Evolutionary conservation across 371 early-diverging fungal species (phyloP).

Genomic region (Apophysomyces sp.): DNA sequence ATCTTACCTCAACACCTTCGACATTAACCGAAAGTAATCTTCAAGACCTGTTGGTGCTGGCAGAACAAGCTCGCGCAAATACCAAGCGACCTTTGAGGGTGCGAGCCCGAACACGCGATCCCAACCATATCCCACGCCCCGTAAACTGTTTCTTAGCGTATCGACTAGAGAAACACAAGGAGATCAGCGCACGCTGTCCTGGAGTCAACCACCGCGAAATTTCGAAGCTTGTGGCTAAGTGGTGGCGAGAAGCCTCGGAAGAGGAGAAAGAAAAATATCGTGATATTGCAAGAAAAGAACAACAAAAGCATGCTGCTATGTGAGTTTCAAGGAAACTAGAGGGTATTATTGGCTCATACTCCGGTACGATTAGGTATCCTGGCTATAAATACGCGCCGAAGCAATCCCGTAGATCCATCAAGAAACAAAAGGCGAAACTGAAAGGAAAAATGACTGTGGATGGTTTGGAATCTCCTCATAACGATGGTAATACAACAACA

Average conservation of each 20-base stretch:
- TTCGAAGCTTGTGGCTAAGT: conserved; percentile 16
- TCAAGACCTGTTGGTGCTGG: not conserved
- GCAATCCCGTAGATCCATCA: not conserved
- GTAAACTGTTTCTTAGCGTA: conserved; percentile 17
- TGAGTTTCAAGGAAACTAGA: not conserved
- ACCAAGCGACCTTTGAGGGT: not conserved
- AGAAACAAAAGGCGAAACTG: not conserved
- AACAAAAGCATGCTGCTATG: not conserved
- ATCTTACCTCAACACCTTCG: no score
- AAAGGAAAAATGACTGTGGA: not conserved
- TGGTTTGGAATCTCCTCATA: no score
- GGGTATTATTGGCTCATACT: not conserved
- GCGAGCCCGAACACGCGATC: not conserved
- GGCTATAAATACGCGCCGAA: not conserved
- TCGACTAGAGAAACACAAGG: conserved; percentile 12
- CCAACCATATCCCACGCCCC: conserved; percentile 10
- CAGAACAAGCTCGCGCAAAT: not conserved
- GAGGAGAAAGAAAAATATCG: not conserved
- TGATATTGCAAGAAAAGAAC: not conserved
- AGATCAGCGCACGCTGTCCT: conserved; percentile 5
- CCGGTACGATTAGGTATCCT: not conserved
- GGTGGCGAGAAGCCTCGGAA: conserved; percentile 6
- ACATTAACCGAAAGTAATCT: not conserved
- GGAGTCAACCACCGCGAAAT: conserved; percentile 19
- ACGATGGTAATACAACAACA: not conserved